Conservation (phyloP, 768 basidiomycete genomes). For the Mycena latifolia region DNA sequence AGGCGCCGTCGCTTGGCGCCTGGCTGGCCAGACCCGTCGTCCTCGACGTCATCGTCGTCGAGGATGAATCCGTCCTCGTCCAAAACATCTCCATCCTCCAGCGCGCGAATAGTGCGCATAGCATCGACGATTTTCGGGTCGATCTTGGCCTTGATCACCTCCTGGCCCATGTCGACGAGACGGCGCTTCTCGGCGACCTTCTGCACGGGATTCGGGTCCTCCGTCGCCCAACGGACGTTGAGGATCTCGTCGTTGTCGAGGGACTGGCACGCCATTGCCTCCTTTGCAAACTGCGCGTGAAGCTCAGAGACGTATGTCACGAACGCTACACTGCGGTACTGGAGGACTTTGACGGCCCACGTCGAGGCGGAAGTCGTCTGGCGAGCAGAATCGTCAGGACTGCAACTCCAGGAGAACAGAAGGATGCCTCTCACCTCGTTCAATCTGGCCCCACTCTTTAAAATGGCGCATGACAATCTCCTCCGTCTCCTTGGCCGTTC, state of each 20-base stretch:
- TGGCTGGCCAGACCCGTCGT: constrained; percentile 46
- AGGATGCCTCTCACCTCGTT: constrained; percentile 75
- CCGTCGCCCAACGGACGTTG: constrained; percentile 99
- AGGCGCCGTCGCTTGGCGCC: constrained; percentile 50
- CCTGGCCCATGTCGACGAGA: constrained; percentile 86
- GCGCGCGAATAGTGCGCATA: constrained; percentile 84
- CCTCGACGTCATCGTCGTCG: constrained; percentile 46
- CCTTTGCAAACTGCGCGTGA: constrained; percentile 95
- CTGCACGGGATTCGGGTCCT: constrained; percentile 95
- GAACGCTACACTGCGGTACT: constrained; percentile 96
- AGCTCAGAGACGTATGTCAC: constrained; percentile 93
- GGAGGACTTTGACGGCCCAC: constrained; percentile 83
- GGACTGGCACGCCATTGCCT: constrained; percentile 98
- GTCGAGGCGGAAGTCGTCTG: constrained; percentile 45
- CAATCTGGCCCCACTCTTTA: constrained; percentile 95
- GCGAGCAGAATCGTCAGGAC: background rate
- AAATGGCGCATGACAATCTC: constrained; percentile 93
- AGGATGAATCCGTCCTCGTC: constrained; percentile 53
- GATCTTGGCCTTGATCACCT: constrained; percentile 87
- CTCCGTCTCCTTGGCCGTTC: constrained; percentile 89
- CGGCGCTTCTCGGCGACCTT: constrained; percentile 89
- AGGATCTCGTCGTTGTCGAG: constrained; percentile 97
- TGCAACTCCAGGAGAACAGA: background rate
- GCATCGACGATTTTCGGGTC: constrained; percentile 93
- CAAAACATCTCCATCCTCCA: constrained; percentile 83